Conservation (phyloP, 2,329 filamentous ascomycete species). For the Davidsoniella eucalypti region DNA sequence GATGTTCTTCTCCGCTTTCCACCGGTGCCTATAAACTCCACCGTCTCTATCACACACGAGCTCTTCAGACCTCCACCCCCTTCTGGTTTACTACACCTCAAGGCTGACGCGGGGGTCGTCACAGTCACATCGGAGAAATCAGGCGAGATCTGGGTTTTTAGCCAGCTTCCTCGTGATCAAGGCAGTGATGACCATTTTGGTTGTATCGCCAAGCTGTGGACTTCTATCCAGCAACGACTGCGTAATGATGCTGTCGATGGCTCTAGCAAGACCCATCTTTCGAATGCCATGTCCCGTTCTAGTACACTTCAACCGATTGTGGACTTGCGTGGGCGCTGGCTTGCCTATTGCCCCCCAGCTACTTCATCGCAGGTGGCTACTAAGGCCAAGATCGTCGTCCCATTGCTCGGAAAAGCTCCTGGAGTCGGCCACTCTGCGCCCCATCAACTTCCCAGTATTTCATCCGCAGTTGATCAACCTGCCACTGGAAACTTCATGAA, state of each 20-base stretch:
- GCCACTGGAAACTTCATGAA: slow-evolving; percentile 56
- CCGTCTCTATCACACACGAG: slow-evolving; percentile 39
- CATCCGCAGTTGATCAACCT: slow-evolving; percentile 54
- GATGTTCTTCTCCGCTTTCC: slow-evolving; percentile 59
- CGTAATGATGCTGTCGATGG: slow-evolving; percentile 33
- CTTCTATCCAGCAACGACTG: slow-evolving; percentile 51
- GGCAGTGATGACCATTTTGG: slow-evolving; percentile 31
- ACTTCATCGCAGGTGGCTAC: slow-evolving; percentile 54
- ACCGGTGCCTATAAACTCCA: slow-evolving; percentile 39
- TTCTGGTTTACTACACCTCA: slow-evolving; percentile 55
- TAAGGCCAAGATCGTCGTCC: slow-evolving; percentile 46
- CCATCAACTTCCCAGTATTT: slow-evolving; percentile 50
- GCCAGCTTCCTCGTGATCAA: slow-evolving; percentile 24
- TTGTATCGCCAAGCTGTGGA: slow-evolving; percentile 87
- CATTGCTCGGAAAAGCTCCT: slow-evolving; percentile 36
- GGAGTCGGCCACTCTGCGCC: slow-evolving; percentile 45
- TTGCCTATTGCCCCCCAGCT: slow-evolving; percentile 60
- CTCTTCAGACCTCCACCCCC: slow-evolving; percentile 53
- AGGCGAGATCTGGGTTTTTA: slow-evolving; percentile 73
- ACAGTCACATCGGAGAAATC: slow-evolving; percentile 65
- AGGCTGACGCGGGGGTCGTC: slow-evolving; percentile 55
- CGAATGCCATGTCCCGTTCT: slow-evolving; percentile 23
- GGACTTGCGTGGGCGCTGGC: slow-evolving; percentile 55
- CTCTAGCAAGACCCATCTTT: slow-evolving; percentile 23
- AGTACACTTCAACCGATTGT: slow-evolving; percentile 46